A percentile compares a stretch with the other conserved stretches of the same genome.
These are phyloP conservation scores for Trichoderma gamsii DNA, from an alignment of 495 filamentous ascomycete genomes.

Conservation along the genomic window DNA sequence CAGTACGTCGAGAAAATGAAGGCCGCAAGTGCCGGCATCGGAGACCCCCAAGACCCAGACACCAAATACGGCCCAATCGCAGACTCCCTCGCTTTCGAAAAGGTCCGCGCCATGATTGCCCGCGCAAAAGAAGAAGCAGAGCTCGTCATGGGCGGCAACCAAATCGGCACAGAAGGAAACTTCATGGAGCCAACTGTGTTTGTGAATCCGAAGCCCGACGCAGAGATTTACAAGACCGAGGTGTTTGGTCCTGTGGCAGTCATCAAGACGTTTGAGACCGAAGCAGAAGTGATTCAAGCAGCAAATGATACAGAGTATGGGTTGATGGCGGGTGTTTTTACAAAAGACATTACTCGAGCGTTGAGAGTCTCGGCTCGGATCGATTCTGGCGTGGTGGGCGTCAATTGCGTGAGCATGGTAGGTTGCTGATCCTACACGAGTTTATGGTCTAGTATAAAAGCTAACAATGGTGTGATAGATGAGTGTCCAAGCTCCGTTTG, in stretches of 20 bases:
- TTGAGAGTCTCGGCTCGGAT: neutral
- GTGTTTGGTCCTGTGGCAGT: slow-evolving; percentile 45
- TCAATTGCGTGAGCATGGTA: neutral
- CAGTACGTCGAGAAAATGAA: neutral
- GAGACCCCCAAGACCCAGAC: neutral
- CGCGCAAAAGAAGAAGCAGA: neutral
- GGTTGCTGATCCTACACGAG: neutral
- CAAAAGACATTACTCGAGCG: neutral
- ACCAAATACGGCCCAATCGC: neutral
- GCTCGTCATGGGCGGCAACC: neutral
- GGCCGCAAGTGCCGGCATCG: neutral
- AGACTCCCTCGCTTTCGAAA: neutral
- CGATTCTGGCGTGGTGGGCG: neutral
- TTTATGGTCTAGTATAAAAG: neutral
- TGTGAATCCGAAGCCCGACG: neutral
- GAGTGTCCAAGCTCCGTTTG: neutral
- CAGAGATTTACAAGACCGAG: slow-evolving; percentile 36
- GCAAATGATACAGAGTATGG: slow-evolving; percentile 33
- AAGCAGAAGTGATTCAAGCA: slow-evolving; percentile 34
- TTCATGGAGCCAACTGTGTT: neutral
- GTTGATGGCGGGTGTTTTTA: neutral
- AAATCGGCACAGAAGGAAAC: neutral
- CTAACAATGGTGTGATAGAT: neutral
- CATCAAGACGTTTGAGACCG: slow-evolving; percentile 36
- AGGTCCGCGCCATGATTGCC: neutral